These are phyloP conservation scores for Alternaria sp. DNA, from an alignment of 2,329 filamentous ascomycete genomes.

Conservation along the genomic window DNA sequence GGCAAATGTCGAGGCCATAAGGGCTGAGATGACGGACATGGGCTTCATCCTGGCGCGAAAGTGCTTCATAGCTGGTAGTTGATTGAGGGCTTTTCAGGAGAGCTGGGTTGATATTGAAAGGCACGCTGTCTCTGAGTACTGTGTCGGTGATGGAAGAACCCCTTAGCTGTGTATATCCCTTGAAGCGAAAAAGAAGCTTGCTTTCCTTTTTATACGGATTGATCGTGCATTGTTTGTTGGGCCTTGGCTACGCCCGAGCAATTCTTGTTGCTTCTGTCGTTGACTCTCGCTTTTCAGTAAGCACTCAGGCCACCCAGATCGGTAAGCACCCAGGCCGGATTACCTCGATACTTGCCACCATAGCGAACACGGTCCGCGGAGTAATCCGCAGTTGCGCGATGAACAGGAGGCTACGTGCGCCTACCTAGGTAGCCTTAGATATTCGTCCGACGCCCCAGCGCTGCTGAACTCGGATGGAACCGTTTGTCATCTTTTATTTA, in stretches of 20 bases:
- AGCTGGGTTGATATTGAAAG: neutral
- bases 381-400: neutral
- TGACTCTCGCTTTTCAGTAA: neutral
- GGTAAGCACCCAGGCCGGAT: neutral
- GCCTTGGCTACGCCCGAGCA: neutral
- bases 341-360: neutral
- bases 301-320: neutral
- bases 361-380: neutral
- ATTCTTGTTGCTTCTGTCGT: neutral
- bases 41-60: conserved; percentile 1
- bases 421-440: neutral
- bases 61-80: neutral
- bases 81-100: neutral
- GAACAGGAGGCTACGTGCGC: neutral
- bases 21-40: neutral
- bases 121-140: neutral
- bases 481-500: neutral
- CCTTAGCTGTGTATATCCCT: neutral
- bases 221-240: neutral
- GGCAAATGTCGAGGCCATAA: conserved; percentile 2
- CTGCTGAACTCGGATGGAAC: neutral
- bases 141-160: neutral
- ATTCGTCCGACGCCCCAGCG: neutral
- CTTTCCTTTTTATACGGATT: neutral
- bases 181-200: neutral